Evolutionary conservation across 2,329 filamentous ascomycete species (phyloP), one percentile per base, ranked within the genome.

Genomic region (Botryotinia convoluta): DNA sequence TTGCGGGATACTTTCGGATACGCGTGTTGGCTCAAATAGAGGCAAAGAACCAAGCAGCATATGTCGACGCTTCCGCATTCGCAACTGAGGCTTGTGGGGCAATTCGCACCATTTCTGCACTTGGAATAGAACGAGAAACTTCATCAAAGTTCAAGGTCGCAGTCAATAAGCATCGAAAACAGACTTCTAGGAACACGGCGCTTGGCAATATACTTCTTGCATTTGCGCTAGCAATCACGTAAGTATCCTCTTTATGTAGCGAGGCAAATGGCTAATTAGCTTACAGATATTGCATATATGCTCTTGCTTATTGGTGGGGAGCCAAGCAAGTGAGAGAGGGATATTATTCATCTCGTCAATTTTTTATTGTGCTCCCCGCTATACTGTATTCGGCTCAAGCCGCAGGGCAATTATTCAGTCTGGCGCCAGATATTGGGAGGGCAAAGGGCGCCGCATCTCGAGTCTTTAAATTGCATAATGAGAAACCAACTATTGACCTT

Each of bases 291-390:
- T 85, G 92, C 69, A 88, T 93, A 39, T 93, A 94, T 78, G 90
- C 91, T 0, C 87, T 95, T 71, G 90, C 91, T 0, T 94, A 93
- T 81, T 95, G 92, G 91, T 95, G 92, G 91, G 92, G 92, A 5
- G 87, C 91, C 0, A 91, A 88, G 77, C 88, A 90, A 75, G 92
- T 94, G 74, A 87, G 90, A 69, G 85, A 86, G 60, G 60, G 92
- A 7, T 83, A 88, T 72, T 91, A 91, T 76, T 85, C 83, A 4
- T 87, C 87, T 61, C 88, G 90, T 45, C 87, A 92, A n/a, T 94
- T 94, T 83, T 90, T 94, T 80, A 91, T 93, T 77, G 90, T 94
- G 12, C 85, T 93, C 6, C 86, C 92, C 9, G 87, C 91, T 7
- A 87, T 95, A 77, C 86, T 95, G 1, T 89, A 94, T 57, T 91